Evolutionary conservation across 345 rosid species (phyloP).

Genomic region (Brassica carinata): DNA sequence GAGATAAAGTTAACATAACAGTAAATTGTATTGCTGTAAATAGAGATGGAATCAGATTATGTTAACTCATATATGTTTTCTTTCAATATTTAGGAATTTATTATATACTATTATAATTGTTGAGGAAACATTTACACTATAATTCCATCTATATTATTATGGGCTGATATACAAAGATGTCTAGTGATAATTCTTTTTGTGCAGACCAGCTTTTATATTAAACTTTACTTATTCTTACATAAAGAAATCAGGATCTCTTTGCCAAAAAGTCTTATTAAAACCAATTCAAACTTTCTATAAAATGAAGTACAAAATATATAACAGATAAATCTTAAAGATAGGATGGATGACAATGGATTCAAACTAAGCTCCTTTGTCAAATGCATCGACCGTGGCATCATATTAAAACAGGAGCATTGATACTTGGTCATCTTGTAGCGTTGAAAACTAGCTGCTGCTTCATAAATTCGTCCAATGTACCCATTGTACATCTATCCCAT

Average conservation of each 20-base stretch:
- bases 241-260: background rate
- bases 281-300: too few species aligned
- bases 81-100: background rate
- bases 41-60: background rate
- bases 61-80: background rate
- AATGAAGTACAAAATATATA: too few species aligned
- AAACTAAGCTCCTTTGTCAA: too few species aligned
- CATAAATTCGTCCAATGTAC: background rate
- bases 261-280: background rate
- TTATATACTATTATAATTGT: background rate
- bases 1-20: too few species aligned
- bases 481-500: background rate
- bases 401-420: background rate
- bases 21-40: background rate
- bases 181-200: background rate
- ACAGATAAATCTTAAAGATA: too few species aligned
- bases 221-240: background rate
- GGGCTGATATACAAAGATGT: background rate
- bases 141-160: background rate
- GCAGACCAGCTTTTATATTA: background rate
- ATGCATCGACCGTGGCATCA: too few species aligned
- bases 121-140: background rate
- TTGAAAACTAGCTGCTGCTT: background rate
- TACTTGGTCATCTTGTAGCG: background rate
- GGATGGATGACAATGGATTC: too few species aligned